Conservation (phyloP, 352 stramenopile species). For the Phytopythium delawarense region DNA sequence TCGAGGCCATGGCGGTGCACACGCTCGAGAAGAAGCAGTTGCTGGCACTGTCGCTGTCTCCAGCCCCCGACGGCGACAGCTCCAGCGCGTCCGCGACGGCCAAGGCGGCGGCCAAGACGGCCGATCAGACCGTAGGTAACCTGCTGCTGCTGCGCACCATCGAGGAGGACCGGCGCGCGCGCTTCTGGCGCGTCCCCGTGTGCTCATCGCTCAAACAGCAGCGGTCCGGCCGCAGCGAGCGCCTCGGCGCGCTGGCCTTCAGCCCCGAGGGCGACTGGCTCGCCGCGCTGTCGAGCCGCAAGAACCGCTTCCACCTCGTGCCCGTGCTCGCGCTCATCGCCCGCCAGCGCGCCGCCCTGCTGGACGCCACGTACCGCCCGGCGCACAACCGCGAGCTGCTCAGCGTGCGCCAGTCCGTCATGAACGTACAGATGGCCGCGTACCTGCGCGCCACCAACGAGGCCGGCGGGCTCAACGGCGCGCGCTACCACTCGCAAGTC, state of each 20-base stretch:
- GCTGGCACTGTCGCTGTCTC: slow-evolving; percentile 50
- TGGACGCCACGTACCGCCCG: slow-evolving; percentile 50
- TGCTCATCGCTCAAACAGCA: slow-evolving; percentile 64
- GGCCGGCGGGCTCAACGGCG: slow-evolving; percentile 70
- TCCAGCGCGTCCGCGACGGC: neutral
- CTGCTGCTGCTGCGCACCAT: slow-evolving; percentile 68
- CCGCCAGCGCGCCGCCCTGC: slow-evolving; percentile 45
- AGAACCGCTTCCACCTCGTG: slow-evolving; percentile 76
- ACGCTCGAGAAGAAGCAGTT: slow-evolving; percentile 72
- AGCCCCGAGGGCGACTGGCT: slow-evolving; percentile 86
- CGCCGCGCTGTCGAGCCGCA: slow-evolving; percentile 61
- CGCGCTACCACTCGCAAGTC: slow-evolving; percentile 79
- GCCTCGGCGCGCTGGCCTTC: slow-evolving; percentile 69
- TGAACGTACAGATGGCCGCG: slow-evolving; percentile 81
- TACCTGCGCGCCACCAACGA: slow-evolving; percentile 82
- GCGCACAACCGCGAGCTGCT: slow-evolving; percentile 64
- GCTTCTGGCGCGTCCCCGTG: slow-evolving; percentile 69
- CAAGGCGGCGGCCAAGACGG: neutral
- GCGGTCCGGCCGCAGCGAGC: slow-evolving; percentile 37
- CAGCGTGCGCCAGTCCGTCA: slow-evolving; percentile 61
- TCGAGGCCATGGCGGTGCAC: slow-evolving; percentile 65
- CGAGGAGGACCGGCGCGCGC: slow-evolving; percentile 65
- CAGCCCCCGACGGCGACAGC: slow-evolving; percentile 23
- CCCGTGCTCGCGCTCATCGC: slow-evolving; percentile 62
- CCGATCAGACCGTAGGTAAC: slow-evolving; percentile 32